These are phyloP conservation scores for Plasmodium gaboni DNA, from an alignment of 169 alveolate species.

Conservation along the genomic window DNA sequence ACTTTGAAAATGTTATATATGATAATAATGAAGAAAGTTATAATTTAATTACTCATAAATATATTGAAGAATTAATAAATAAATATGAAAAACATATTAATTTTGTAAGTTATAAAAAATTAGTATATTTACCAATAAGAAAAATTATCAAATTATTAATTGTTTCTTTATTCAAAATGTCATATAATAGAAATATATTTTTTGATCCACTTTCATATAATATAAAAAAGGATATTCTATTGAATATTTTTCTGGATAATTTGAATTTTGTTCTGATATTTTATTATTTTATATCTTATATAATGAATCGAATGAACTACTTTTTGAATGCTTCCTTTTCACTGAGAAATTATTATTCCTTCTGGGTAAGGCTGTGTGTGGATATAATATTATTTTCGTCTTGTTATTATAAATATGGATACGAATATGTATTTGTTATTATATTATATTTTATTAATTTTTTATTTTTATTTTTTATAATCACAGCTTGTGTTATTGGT, in stretches of 20 bases:
- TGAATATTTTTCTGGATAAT: slow-evolving; percentile 9
- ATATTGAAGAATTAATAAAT: slow-evolving; percentile 20
- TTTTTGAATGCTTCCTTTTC: slow-evolving; percentile 10
- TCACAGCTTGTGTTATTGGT: not conserved
- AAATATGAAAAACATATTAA: slow-evolving; percentile 31
- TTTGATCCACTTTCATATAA: not conserved
- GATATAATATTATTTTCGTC: too few relatives aligned
- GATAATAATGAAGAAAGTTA: not conserved
- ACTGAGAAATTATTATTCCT: slow-evolving; percentile 18
- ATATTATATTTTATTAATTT: not conserved
- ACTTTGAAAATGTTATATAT: not conserved
- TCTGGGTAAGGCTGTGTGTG: slow-evolving; percentile 9
- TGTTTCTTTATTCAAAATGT: slow-evolving; percentile 36
- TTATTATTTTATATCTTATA: slow-evolving; percentile 23
- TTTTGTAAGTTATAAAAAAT: slow-evolving; percentile 16
- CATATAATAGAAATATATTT: slow-evolving; percentile 34
- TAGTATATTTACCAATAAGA: slow-evolving; percentile 18
- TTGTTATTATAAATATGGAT: not conserved
- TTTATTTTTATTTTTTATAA: not conserved
- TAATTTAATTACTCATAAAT: slow-evolving; percentile 19
- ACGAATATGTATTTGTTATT: not conserved
- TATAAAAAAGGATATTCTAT: not conserved
- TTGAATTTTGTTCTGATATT: slow-evolving; percentile 43
- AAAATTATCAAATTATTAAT: slow-evolving; percentile 19
- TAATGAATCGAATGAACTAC: not conserved